Base-by-base conservation (phyloP, 2,329 filamentous ascomycete species). In the Davidsoniella neocaledoniae region DNA sequence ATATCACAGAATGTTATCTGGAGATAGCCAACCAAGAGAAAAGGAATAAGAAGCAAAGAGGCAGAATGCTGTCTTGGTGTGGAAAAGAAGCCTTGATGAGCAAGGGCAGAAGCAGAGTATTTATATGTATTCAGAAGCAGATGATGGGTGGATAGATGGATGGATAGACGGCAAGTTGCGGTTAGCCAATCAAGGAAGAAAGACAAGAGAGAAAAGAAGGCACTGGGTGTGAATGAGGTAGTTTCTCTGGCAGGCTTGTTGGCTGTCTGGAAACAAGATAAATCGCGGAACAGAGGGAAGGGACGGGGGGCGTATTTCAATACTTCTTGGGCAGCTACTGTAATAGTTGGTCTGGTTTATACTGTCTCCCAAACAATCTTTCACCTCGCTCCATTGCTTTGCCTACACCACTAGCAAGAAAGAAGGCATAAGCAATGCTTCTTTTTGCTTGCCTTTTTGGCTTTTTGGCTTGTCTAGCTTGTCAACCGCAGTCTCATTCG, bases 401-500 rank as follows among this genome's bases (percentile, higher is more conserved):
- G 26, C 26, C 10, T 33, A 33, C 26, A 9, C 26, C 10, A 33
- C 21, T 21, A 3, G 21, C 21, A 21, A 21, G 21, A 21, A 21
- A 21, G 21, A 21, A 21, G 21, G 21, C 21, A 21, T 21, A 33
- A 33, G 26, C 26, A 33, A 33, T 9, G 26, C 26, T 33, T 33
- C 26, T 33, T 33, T 9, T 33, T 33, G 10, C 10, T 33, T 46
- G 43, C 23, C 43, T 19, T 46, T 41, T 37, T 21, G 17, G 33
- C 23, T 36, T 33, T 46, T 19, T 26, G 8, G 33, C 43, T 36
- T 46, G 25, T 36, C 17, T 46, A 21, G 26, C 43, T 46, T 46
- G 43, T 46, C 43, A 46, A 46, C 43, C 26, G 26, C 26, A 46
- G 29, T 33, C 33, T 46, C 25, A n/a, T 36, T 46, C 25, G 16